A percentile compares a stretch with the other conserved stretches of the same genome.
phyloP scores from a whole-genome alignment of 306 rosid genomes.

The Quercus glauca region DNA sequence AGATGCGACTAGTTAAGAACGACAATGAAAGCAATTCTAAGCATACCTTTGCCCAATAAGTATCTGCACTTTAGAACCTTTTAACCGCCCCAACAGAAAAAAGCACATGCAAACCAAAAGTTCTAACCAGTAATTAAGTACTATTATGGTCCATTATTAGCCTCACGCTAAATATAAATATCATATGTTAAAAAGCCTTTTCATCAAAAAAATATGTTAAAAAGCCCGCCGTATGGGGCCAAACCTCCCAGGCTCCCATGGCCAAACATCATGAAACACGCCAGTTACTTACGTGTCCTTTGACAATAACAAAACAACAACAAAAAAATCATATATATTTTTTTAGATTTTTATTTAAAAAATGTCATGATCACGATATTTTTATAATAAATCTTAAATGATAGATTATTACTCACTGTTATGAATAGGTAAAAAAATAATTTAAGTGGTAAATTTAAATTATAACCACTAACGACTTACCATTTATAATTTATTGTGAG shows the following conservation, averaged over 20 bases:
- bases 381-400: no score
- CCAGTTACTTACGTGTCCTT: not conserved
- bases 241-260: no score
- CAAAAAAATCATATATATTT: not conserved
- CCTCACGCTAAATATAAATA: no score
- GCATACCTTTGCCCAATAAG: not conserved
- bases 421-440: rapidly evolving
- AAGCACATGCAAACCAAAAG: not conserved
- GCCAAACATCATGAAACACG: not conserved
- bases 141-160: no score
- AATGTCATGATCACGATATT: rapidly evolving
- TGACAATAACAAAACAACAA: no score
- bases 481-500: no score
- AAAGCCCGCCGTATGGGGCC: no score
- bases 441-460: no score
- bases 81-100: not conserved
- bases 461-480: rapidly evolving
- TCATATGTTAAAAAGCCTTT: no score
- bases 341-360: no score
- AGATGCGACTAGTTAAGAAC: not conserved
- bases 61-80: not conserved
- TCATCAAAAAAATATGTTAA: no score
- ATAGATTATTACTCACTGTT: no score
- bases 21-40: not conserved
- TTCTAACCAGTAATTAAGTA: not conserved